Percentiles rank a stretch among this genome's conserved stretches.
Evolutionary conservation across 2,329 filamentous ascomycete species (phyloP).

Genomic region (Leptosphaerulina australis): DNA sequence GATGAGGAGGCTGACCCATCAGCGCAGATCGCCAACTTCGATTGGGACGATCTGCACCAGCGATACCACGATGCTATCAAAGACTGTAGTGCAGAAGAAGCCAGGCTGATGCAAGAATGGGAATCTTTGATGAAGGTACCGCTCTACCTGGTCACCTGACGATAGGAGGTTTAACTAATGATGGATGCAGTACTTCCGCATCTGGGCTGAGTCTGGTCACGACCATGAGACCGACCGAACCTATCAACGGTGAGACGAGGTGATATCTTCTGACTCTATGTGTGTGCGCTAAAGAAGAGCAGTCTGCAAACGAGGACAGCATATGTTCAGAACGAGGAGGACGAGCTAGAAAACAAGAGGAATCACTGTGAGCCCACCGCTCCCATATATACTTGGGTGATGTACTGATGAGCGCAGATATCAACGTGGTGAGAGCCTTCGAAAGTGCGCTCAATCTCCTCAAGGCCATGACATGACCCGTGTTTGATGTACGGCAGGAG

Average conservation of each 20-base stretch:
- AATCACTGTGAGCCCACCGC: slow-evolving; percentile 71
- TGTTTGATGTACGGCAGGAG: slow-evolving; percentile 40
- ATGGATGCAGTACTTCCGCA: slow-evolving; percentile 71
- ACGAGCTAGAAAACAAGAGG: slow-evolving; percentile 73
- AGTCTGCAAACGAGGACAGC: slow-evolving; percentile 80
- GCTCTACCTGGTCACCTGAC: neutral
- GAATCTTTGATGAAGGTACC: slow-evolving; percentile 53
- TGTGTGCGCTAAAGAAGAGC: neutral
- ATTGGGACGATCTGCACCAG: slow-evolving; percentile 78
- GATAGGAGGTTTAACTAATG: slow-evolving; percentile 14
- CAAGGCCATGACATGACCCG: slow-evolving; percentile 26
- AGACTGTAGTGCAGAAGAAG: slow-evolving; percentile 68
- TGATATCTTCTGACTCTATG: neutral
- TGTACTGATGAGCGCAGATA: slow-evolving; percentile 42
- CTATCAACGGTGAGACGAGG: slow-evolving; percentile 67
- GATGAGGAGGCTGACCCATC: slow-evolving; percentile 35
- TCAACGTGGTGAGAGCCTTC: slow-evolving; percentile 56
- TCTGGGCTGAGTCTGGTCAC: slow-evolving; percentile 77
- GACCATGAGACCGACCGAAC: slow-evolving; percentile 77
- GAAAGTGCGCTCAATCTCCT: slow-evolving; percentile 57
- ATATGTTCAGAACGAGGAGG: slow-evolving; percentile 76
- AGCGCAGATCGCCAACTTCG: slow-evolving; percentile 60
- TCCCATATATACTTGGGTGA: neutral
- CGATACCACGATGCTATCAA: slow-evolving; percentile 71
- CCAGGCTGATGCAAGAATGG: slow-evolving; percentile 70